These are phyloP conservation scores for Pseudocercospora cruenta DNA, from an alignment of 2,329 filamentous ascomycete species.

Conservation along the genomic window DNA sequence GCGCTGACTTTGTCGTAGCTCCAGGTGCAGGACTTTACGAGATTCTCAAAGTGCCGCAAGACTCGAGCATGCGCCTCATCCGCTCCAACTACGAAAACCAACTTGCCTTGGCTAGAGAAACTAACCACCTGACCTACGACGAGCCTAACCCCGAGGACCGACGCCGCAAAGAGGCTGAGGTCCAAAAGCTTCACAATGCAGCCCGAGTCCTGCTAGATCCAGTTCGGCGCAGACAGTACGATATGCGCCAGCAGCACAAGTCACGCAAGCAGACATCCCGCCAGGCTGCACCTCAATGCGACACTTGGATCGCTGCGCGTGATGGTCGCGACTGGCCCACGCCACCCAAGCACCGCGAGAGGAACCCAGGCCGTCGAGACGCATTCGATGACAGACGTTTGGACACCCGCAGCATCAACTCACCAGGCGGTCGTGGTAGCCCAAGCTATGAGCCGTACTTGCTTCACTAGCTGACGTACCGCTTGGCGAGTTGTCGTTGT, in stretches of 20 bases:
- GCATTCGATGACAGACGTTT: background rate
- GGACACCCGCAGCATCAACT: background rate
- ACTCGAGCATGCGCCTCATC: slow-evolving; percentile 5
- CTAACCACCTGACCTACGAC: slow-evolving; percentile 8
- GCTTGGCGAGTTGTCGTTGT: background rate
- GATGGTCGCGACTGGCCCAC: slow-evolving; percentile 17
- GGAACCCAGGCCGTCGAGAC: background rate
- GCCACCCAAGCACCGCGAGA: slow-evolving; percentile 3
- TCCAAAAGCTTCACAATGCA: background rate
- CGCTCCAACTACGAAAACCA: background rate
- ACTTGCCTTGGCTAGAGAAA: background rate
- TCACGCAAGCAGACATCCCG: background rate
- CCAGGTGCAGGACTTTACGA: slow-evolving; percentile 6
- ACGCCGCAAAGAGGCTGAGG: background rate
- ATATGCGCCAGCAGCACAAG: background rate
- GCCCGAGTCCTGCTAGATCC: background rate
- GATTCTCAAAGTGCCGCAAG: slow-evolving; percentile 10
- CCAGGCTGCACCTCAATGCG: background rate
- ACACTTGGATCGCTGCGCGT: slow-evolving; percentile 17
- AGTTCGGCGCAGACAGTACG: background rate
- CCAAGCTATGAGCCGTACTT: background rate
- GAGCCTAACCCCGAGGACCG: slow-evolving; percentile 7
- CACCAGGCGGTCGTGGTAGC: background rate
- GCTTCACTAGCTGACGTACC: background rate
- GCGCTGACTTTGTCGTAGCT: background rate